A percentile compares a stretch with the other conserved stretches of the same genome.
Conservation (phyloP, 768 basidiomycete species). For the Pleurotus tuber-regium region DNA sequence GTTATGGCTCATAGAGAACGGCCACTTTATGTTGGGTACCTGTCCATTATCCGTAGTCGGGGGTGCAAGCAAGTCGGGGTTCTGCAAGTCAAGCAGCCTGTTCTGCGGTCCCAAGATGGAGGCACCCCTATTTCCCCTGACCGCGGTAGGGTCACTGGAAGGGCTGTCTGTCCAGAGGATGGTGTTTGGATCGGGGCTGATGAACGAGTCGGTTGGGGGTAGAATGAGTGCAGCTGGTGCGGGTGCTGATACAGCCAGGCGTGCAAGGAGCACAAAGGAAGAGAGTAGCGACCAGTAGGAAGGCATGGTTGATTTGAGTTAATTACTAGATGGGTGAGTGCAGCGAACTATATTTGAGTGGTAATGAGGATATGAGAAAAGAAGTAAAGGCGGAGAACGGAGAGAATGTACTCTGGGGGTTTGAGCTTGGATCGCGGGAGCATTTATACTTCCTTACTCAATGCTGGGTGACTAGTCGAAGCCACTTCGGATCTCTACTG, state of each 20-base stretch:
- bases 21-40: slow-evolving; percentile 54
- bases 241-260: background rate
- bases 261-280: background rate
- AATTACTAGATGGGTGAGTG: no score
- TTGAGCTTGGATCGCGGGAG: no score
- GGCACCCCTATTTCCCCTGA: slow-evolving; percentile 39
- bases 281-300: background rate
- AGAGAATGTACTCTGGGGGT: no score
- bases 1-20: slow-evolving; percentile 53
- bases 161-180: slow-evolving; percentile 32
- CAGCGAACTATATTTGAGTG: no score
- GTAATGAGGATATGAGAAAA: no score
- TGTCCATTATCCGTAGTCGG: slow-evolving; percentile 43
- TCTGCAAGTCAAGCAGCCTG: slow-evolving; percentile 35
- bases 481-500: no score
- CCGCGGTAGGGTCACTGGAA: slow-evolving; percentile 25
- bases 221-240: background rate
- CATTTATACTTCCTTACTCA: no score
- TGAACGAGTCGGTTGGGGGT: slow-evolving; percentile 7
- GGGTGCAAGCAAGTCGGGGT: slow-evolving; percentile 41
- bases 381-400: no score
- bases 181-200: slow-evolving; percentile 38
- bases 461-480: no score
- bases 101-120: slow-evolving; percentile 42
- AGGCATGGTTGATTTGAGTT: slow-evolving; percentile 1